These are phyloP conservation scores for Excoecaria cochinchinensis DNA, from an alignment of 345 rosid species.

Conservation along the genomic window DNA sequence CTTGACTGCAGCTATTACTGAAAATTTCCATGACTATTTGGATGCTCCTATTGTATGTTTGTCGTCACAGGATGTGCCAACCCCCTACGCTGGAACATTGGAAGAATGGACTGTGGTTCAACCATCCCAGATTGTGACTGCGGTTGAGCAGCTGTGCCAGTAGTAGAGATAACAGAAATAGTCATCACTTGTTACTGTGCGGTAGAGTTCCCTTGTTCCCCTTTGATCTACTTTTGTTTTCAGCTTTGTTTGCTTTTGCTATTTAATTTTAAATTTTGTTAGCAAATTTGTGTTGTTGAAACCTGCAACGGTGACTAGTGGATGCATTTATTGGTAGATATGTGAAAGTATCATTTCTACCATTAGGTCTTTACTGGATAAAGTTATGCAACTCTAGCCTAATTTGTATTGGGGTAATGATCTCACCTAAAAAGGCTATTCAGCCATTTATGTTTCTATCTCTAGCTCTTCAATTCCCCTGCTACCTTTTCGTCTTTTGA, in stretches of 20 bases:
- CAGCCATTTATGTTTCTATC: background rate
- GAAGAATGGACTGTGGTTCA: conserved; percentile 96
- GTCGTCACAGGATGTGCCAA: conserved; percentile 96
- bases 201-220: conserved; percentile 1
- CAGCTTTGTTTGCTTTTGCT: conserved; percentile 5
- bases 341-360: background rate
- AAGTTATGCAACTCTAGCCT: background rate
- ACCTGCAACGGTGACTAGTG: conserved; percentile 12
- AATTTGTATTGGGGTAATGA: background rate
- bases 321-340: conserved; percentile 8
- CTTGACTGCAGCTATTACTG: conserved; percentile 80
- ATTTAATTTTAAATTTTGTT: conserved; percentile 10
- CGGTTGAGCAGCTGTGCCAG: conserved; percentile 88
- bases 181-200: background rate
- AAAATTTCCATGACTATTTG: conserved; percentile 87
- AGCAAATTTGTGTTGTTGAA: conserved; percentile 23
- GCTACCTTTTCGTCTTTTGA: too few species aligned
- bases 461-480: too few species aligned
- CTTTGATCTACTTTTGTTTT: background rate
- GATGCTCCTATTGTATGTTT: conserved; percentile 92
- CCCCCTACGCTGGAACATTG: conserved; percentile 82
- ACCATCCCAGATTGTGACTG: conserved; percentile 90
- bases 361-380: background rate
- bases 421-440: background rate
- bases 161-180: conserved; percentile 29